phyloP scores from a whole-genome alignment of 75 land plant genomes.

The Chamaecyparis obtusa region DNA sequence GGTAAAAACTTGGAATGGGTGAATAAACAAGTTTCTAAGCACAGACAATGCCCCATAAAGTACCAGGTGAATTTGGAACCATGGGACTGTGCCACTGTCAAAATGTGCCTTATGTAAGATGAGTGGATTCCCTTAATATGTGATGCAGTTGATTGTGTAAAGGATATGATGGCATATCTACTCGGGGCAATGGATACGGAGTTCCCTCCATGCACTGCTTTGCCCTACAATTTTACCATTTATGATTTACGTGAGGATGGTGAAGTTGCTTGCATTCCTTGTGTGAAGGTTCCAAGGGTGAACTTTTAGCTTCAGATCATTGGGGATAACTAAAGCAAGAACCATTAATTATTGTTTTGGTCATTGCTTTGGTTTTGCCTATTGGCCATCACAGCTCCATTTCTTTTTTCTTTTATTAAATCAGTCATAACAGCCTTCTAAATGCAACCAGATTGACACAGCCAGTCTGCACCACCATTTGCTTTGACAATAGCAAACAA shows the following conservation, averaged over 20 bases:
- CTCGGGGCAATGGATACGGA: not conserved
- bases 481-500: no score
- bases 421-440: no score
- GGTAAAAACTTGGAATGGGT: no score
- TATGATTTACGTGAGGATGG: not conserved
- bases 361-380: not conserved
- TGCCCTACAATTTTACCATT: no score
- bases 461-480: no score
- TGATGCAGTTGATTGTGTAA: not conserved
- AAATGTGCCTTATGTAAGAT: not conserved
- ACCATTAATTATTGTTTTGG: not conserved
- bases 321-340: not conserved
- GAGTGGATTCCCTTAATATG: not conserved
- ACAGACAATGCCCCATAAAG: no score
- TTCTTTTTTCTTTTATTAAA: no score
- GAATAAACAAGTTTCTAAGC: no score
- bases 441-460: no score
- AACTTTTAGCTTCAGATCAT: not conserved
- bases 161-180: not conserved
- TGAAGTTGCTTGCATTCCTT: not conserved
- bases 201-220: not conserved
- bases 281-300: not conserved
- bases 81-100: not conserved
- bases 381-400: not conserved
- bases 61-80: no score